Conservation (phyloP, 495 filamentous ascomycete species). For the Aspergillus olivimuriae region DNA sequence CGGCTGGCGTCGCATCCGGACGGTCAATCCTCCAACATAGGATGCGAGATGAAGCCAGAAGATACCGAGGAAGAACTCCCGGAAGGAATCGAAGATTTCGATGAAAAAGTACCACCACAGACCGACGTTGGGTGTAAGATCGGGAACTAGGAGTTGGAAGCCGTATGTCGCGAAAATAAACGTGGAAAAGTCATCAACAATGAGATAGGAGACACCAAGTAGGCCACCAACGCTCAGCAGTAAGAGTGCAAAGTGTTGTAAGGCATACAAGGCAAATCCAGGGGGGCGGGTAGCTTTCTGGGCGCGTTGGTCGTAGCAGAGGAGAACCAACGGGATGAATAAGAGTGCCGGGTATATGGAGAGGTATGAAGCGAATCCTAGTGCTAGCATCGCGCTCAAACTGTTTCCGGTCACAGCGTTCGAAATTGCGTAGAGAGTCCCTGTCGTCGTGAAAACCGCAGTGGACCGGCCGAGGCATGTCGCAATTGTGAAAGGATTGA, state of each 20-base stretch:
- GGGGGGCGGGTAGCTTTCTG: constrained; percentile 13
- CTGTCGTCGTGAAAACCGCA: constrained; percentile 82
- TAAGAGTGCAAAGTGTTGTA: constrained; percentile 42
- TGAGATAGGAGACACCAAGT: constrained; percentile 62
- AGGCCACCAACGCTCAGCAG: constrained; percentile 46
- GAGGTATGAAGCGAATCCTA: constrained; percentile 82
- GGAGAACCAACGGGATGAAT: constrained; percentile 72
- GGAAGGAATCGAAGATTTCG: constrained; percentile 98
- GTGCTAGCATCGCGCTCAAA: constrained; percentile 73
- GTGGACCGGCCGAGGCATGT: constrained; percentile 91
- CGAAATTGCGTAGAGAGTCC: constrained; percentile 76
- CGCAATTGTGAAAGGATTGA: constrained; percentile 92
- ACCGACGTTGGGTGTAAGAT: constrained; percentile 90
- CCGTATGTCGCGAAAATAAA: constrained; percentile 88
- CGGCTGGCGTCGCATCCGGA: constrained; percentile 76
- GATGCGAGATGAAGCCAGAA: constrained; percentile 93
- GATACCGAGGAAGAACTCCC: constrained; percentile 92
- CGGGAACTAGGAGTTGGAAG: constrained; percentile 82
- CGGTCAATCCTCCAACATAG: constrained; percentile 78
- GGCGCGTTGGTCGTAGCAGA: constrained; percentile 67
- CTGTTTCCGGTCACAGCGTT: constrained; percentile 71
- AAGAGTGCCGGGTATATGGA: constrained; percentile 87
- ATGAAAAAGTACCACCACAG: constrained; percentile 99
- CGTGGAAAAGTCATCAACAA: constrained; percentile 74
- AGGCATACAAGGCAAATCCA: constrained; percentile 40